Percentiles rank a stretch among this genome's conserved stretches.
phyloP scores from a whole-genome alignment of 139 green algal genomes.

The Volvox africanus region DNA sequence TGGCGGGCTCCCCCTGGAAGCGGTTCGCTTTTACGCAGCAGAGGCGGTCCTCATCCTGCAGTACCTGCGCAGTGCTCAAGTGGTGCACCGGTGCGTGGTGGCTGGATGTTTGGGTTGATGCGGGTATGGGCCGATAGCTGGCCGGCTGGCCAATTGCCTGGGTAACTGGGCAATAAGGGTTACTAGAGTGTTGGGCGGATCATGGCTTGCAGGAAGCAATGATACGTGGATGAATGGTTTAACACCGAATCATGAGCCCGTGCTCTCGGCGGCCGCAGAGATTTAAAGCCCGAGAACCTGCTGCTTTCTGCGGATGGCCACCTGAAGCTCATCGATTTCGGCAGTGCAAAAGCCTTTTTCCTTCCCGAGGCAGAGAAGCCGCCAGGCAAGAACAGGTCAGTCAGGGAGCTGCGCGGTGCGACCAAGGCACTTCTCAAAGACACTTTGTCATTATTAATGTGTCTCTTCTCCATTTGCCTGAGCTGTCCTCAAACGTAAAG shows the following conservation, averaged over 20 bases:
- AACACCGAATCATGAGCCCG: no score
- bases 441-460: no score
- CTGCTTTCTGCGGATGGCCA: slow-evolving; percentile 82
- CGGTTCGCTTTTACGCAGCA: slow-evolving; percentile 76
- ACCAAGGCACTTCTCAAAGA: no score
- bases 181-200: no score
- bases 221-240: no score
- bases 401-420: no score
- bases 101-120: background rate
- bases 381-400: slow-evolving; percentile 39
- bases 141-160: background rate
- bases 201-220: no score
- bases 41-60: slow-evolving; percentile 88
- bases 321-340: slow-evolving; percentile 96
- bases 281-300: slow-evolving; percentile 95
- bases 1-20: slow-evolving; percentile 57
- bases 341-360: slow-evolving; percentile 78
- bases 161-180: no score
- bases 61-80: slow-evolving; percentile 58
- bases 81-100: slow-evolving; percentile 65
- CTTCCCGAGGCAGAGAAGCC: slow-evolving; percentile 43
- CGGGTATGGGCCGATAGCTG: background rate
- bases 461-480: no score
- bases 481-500: no score
- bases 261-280: slow-evolving; percentile 50